Evolutionary conservation across 1,139 yeast genomes (phyloP).

Genomic region (Yamadazyma spencermartinsiae): DNA sequence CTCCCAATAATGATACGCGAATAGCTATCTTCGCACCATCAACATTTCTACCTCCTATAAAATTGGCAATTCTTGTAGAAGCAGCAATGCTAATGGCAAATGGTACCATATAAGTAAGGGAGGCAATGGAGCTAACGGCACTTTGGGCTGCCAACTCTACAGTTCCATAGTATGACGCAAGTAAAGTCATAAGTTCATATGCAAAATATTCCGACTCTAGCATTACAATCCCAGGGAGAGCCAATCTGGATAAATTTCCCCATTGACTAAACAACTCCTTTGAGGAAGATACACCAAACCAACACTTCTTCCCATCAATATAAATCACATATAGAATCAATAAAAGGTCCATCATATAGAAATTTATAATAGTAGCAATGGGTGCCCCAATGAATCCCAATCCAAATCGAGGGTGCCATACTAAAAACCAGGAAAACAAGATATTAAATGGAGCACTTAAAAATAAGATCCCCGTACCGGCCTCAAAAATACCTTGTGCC

Average conservation of each 20-base stretch:
- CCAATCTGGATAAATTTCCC: conserved; percentile 58
- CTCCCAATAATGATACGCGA: conserved; percentile 59
- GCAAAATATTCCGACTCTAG: conserved; percentile 73
- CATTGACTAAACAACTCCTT: conserved; percentile 56
- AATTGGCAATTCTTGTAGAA: conserved; percentile 85
- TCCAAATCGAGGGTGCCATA: conserved; percentile 67
- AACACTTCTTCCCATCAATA: conserved; percentile 68
- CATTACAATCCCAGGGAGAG: conserved; percentile 75
- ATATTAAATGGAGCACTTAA: conserved; percentile 81
- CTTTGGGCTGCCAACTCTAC: conserved; percentile 85
- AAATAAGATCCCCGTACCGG: conserved; percentile 76
- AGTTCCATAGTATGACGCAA: conserved; percentile 82
- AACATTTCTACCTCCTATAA: conserved; percentile 75
- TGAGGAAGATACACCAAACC: conserved; percentile 59
- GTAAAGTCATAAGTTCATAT: conserved; percentile 67
- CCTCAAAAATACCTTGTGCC: conserved; percentile 91
- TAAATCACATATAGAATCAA: conserved; percentile 54
- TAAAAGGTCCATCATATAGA: conserved; percentile 65
- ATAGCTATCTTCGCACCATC: conserved; percentile 65
- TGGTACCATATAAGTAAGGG: conserved; percentile 81
- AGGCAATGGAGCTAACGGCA: conserved; percentile 78
- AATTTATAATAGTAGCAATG: conserved; percentile 66
- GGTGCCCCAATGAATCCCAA: conserved; percentile 74
- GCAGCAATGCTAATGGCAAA: conserved; percentile 88
- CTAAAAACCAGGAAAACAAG: conserved; percentile 68